Evolutionary conservation across 768 basidiomycete species (phyloP), one percentile per base, ranked within the genome.

Genomic region (Naganishia kalamii): DNA sequence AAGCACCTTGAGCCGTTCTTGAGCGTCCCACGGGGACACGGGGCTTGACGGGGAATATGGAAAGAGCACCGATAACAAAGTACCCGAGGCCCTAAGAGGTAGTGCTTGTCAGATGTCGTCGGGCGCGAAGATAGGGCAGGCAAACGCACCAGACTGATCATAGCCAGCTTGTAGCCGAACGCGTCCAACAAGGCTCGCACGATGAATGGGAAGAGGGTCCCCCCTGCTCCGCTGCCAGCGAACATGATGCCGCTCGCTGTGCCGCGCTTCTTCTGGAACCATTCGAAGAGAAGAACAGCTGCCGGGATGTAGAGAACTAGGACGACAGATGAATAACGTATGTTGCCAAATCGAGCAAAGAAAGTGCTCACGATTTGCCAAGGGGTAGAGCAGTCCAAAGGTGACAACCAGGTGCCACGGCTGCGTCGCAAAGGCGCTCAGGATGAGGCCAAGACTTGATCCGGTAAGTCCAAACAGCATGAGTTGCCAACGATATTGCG

Each of bases 371-470:
- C 50, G 49, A 37, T 17, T 30, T 21, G n/a, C 50, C 32, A 72
- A 60, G 11, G 74, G 74, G 50, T 75, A 75, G 32, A 73, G 62
- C 13, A 63, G 10, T 19, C 74, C 74, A 12, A 75, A 59, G 1
- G 72, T 72, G 15, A 75, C 41, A 30, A 73, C 57, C 4, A 75
- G 67, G 44, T 75, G 74, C 74, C 74, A 75, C 29, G 74, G 72
- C 70, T 75, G 57, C 27, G 72, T 75, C 6, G 66, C 74, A 43
- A 73, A 73, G 17, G 68, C 74, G 51, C 65, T 67, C 11, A 60
- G 51, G 11, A 74, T 65, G 37, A 72, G 66, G 12, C 63, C 61
- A 4, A 66, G 43, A 1, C 65, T 51, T 4, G 64, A 68, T 6
- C 59, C 49, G 15, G 68, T 27, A 23, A 75, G 52, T 1, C 74